Percentiles rank a stretch among this genome's conserved stretches.
These are phyloP conservation scores for Penicillium robsamsonii DNA, from an alignment of 495 filamentous ascomycete genomes.

Conservation along the genomic window DNA sequence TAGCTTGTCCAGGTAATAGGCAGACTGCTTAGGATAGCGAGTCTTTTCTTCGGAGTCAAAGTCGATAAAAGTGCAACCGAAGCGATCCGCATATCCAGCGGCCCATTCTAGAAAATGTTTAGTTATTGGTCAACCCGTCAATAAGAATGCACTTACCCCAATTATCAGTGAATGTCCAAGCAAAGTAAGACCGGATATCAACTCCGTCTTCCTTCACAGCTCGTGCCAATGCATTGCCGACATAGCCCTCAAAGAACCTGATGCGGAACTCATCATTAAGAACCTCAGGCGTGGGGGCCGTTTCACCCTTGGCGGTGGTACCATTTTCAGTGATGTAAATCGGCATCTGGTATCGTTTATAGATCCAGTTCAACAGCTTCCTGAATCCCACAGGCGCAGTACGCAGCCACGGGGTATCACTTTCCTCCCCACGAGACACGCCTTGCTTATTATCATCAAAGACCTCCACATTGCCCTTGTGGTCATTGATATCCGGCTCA, in stretches of 20 bases:
- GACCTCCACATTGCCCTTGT: conserved; percentile 46
- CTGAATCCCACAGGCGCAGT: conserved; percentile 41
- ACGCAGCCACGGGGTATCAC: conserved; percentile 47
- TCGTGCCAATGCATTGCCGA: conserved; percentile 41
- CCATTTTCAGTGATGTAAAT: conserved; percentile 55
- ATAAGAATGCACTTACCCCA: conserved; percentile 26
- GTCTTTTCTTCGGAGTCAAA: conserved; percentile 46
- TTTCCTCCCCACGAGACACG: conserved; percentile 44
- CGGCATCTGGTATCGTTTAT: conserved; percentile 40
- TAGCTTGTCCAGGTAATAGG: conserved; percentile 41
- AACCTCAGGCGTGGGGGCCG: conserved; percentile 34
- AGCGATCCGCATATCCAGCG: conserved; percentile 48
- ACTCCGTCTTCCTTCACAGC: conserved; percentile 45
- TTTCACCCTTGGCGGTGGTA: conserved; percentile 46
- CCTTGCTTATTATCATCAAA: conserved; percentile 46
- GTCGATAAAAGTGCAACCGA: conserved; percentile 45
- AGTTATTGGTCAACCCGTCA: conserved; percentile 3
- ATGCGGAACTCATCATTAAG: conserved; percentile 46
- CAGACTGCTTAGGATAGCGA: conserved; percentile 45
- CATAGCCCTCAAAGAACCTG: conserved; percentile 46
- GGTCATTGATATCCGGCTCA: conserved; percentile 41
- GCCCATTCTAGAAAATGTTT: conserved; percentile 41
- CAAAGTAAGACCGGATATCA: conserved; percentile 48
- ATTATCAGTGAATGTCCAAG: conserved; percentile 50
- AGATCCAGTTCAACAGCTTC: conserved; percentile 47